Base-by-base conservation (phyloP, 176 grass and related monocot species). In the Zizania latifolia region DNA sequence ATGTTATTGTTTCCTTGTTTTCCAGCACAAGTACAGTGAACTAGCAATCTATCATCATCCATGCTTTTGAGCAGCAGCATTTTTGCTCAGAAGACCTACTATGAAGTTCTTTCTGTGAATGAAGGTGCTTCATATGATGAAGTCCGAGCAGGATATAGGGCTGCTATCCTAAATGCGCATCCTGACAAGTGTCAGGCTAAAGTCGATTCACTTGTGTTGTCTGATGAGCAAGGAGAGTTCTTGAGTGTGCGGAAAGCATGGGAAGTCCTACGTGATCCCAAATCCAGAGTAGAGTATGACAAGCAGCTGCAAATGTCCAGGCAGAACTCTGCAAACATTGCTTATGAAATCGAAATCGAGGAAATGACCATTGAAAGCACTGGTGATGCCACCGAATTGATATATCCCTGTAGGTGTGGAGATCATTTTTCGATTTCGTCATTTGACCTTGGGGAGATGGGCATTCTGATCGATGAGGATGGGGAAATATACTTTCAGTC, bases 351-450 rank as follows among this genome's bases (percentile, higher is more conserved):
- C 41, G 75, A 83, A 65, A 74, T 86, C 10, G 79, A 40, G 4
- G 88, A 90, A 57, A 86, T 86, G 84, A 70, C 45, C 40, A 21
- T 86, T 3, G 79, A 86, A 65, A 71, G 17, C 57, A 64, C 24
- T 4, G 70, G 48, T 24, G 79, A 74, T 56, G n/a, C 31, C 14
- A 61, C 10, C 34, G 73, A 86, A 33, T 44, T 90, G 27, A 32
- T 79, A 8, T 83, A 86, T 53, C 71, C 74, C 29, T 90, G 84
- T 66, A 83, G 88, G 30, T 90, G 79, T 67, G 88, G 88, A 75
- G 88, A 90, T 59, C 79, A 54, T 80, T 90, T 86, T 71, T 77
- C 69, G 23, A 73, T 90, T 43, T 76, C 38, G 27, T 86, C 53
- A 15, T 44, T 22, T 35, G 84, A 86, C 38, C 79, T 90, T 24